These are phyloP conservation scores for Chaetomidium leptoderma DNA, from an alignment of 495 filamentous ascomycete genomes.

Conservation along the genomic window DNA sequence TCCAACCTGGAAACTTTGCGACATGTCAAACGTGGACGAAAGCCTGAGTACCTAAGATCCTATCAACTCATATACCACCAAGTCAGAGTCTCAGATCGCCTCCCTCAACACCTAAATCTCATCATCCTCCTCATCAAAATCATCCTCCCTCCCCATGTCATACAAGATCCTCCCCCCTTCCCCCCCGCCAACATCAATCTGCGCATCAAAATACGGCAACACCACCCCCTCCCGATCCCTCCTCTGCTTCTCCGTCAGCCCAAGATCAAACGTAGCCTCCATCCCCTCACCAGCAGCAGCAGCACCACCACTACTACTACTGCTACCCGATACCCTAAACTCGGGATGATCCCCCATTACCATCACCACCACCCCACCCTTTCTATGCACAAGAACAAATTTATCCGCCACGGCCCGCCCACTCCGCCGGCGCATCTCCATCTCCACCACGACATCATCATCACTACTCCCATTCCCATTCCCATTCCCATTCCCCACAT, in stretches of 20 bases:
- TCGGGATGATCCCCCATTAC: conserved; percentile 74
- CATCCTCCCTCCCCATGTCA: conserved; percentile 94
- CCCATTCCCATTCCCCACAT: background rate
- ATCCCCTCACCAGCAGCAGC: conserved; percentile 51
- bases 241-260: conserved; percentile 85
- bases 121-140: conserved; percentile 98
- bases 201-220: conserved; percentile 92
- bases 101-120: conserved; percentile 59
- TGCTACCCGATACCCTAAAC: conserved; percentile 41
- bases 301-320: conserved; percentile 26
- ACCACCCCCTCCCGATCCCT: conserved; percentile 81
- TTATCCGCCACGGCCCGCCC: conserved; percentile 72
- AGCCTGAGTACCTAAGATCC: too few species aligned
- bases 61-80: too few species aligned
- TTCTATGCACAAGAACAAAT: conserved; percentile 57
- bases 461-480: background rate
- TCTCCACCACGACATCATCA: conserved; percentile 63
- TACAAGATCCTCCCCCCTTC: conserved; percentile 90
- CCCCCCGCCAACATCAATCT: conserved; percentile 68
- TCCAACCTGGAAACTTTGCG: too few species aligned
- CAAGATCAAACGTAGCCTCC: conserved; percentile 74
- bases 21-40: too few species aligned
- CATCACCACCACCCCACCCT: conserved; percentile 47
- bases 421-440: conserved; percentile 78
- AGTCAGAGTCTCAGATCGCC: background rate